Evolutionary conservation across 345 rosid genomes (phyloP).

Genomic region (Eucalyptus melliodora): DNA sequence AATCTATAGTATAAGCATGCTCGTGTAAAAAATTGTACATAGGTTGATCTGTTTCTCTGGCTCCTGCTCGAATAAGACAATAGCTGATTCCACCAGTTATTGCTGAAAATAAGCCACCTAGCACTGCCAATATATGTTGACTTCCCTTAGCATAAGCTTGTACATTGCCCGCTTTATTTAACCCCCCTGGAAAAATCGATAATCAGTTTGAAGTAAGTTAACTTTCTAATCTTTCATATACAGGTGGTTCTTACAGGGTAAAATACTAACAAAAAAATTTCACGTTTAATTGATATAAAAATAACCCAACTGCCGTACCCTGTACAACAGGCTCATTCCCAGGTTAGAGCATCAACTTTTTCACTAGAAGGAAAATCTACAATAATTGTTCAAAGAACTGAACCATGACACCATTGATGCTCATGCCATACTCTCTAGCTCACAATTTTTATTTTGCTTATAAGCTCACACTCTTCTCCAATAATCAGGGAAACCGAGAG

Average conservation of each 20-base stretch:
- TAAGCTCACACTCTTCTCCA: neutral
- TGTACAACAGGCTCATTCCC: neutral
- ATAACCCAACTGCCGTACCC: neutral
- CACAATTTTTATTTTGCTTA: neutral
- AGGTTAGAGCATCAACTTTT: neutral
- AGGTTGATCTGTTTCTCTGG: conserved; percentile 82
- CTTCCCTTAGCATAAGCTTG: conserved; percentile 8
- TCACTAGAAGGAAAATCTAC: neutral
- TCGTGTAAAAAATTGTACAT: conserved; percentile 34
- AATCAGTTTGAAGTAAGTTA: neutral
- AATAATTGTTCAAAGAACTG: neutral
- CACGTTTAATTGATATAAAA: neutral
- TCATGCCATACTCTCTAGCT: neutral
- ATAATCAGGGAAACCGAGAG: neutral
- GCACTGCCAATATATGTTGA: conserved; percentile 31
- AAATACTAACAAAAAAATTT: neutral
- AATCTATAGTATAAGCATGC: neutral
- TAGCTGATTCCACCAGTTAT: conserved; percentile 76
- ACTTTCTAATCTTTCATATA: neutral
- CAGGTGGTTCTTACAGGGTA: neutral
- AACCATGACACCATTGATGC: neutral
- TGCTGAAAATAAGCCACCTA: conserved; percentile 66
- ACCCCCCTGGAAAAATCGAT: conserved; percentile 3
- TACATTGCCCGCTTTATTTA: conserved; percentile 13
- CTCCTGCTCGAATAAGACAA: conserved; percentile 70